phyloP scores from a whole-genome alignment of 371 early-diverging fungal species.

The Apophysomyces elegans region DNA sequence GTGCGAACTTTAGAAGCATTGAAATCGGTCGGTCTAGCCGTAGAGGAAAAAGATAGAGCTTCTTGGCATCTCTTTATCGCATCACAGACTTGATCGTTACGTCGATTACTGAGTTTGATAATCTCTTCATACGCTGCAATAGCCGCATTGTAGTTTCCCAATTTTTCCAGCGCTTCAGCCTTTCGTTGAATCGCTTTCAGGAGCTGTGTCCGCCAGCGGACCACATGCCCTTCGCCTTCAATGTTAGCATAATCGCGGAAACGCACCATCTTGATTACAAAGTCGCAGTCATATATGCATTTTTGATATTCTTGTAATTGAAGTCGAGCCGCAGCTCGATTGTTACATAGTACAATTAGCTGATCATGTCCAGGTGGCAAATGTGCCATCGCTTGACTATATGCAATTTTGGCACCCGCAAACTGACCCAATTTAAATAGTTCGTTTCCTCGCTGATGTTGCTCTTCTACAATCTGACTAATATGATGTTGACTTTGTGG shows the following conservation, averaged over 20 bases:
- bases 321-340: slow-evolving; percentile 77
- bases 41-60: slow-evolving; percentile 3
- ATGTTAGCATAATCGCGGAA: slow-evolving; percentile 16
- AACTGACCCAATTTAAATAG: slow-evolving; percentile 84
- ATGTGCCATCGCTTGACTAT: slow-evolving; percentile 63
- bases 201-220: slow-evolving; percentile 56
- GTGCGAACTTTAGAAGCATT: neutral
- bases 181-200: slow-evolving; percentile 72
- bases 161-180: slow-evolving; percentile 73
- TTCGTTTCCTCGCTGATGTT: slow-evolving; percentile 70
- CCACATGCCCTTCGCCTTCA: slow-evolving; percentile 26
- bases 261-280: slow-evolving; percentile 43
- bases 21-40: slow-evolving; percentile 9
- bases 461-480: slow-evolving; percentile 27
- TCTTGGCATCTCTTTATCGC: slow-evolving; percentile 21
- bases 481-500: neutral
- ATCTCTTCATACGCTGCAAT: slow-evolving; percentile 62
- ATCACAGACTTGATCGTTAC: slow-evolving; percentile 55
- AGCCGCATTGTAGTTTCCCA: slow-evolving; percentile 78
- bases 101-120: slow-evolving; percentile 38
- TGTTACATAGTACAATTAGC: slow-evolving; percentile 68
- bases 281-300: slow-evolving; percentile 57
- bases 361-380: slow-evolving; percentile 56
- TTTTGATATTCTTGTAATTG: slow-evolving; percentile 80
- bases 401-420: slow-evolving; percentile 71